Evolutionary conservation across 306 rosid species (phyloP).

Genomic region (Urtica urens): DNA sequence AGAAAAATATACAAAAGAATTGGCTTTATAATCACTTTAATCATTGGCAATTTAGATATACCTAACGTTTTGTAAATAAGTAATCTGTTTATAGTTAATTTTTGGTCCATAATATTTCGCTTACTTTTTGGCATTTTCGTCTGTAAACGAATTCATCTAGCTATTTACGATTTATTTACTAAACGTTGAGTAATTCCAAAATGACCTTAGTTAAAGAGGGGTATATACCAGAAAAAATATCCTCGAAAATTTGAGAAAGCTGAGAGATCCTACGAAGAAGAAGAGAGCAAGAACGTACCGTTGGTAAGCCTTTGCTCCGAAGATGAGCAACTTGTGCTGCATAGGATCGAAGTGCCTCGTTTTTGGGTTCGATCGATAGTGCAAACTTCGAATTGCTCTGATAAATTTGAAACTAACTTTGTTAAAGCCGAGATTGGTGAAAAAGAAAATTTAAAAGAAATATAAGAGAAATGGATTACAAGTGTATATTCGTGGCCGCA

Average conservation of each 20-base stretch:
- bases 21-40: too few relatives aligned
- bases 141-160: too few relatives aligned
- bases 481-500: constrained; percentile 83
- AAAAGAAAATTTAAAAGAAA: constrained; percentile 5
- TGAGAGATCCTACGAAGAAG: background rate
- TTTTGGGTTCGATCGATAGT: constrained; percentile 70
- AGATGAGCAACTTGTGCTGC: constrained; percentile 58
- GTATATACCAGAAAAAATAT: too few relatives aligned
- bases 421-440: constrained; percentile 14
- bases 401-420: constrained; percentile 16
- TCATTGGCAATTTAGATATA: too few relatives aligned
- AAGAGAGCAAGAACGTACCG: constrained; percentile 38
- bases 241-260: too few relatives aligned
- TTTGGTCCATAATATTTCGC: too few relatives aligned
- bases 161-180: too few relatives aligned
- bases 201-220: background rate
- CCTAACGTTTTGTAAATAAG: too few relatives aligned
- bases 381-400: constrained; percentile 90
- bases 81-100: too few relatives aligned
- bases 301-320: constrained; percentile 70
- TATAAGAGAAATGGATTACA: constrained; percentile 37
- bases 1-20: too few relatives aligned
- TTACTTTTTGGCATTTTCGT: too few relatives aligned
- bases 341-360: constrained; percentile 75
- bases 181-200: background rate